A percentile compares a stretch with the other conserved stretches of the same genome.
Evolutionary conservation across 352 stramenopile genomes (phyloP).

Genomic region (Phytophthora idaei): DNA sequence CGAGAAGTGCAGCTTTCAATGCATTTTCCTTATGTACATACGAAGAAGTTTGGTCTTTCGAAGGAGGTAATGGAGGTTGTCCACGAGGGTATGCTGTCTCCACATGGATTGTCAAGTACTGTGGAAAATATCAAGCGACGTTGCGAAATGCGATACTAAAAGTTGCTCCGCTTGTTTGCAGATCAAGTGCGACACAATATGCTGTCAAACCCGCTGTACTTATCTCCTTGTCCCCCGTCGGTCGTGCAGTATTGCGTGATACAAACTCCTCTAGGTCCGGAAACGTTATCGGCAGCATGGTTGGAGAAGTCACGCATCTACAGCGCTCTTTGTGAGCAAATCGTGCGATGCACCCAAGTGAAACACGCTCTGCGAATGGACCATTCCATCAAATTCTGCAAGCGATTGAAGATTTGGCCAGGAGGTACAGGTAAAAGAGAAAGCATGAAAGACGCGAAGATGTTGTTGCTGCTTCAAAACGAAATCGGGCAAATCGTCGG

Average conservation of each 20-base stretch:
- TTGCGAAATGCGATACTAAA: conserved; percentile 13
- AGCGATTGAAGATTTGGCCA: no score
- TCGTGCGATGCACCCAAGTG: no score
- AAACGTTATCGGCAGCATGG: no score
- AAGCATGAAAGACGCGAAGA: no score
- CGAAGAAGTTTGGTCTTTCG: not conserved
- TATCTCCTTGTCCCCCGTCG: not conserved
- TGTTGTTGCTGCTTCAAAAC: conserved; percentile 2
- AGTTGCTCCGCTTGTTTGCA: conserved; percentile 8
- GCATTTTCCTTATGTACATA: not conserved
- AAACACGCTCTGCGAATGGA: no score
- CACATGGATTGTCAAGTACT: conserved; percentile 6
- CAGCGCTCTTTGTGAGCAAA: no score
- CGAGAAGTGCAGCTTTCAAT: not conserved
- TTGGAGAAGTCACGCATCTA: no score
- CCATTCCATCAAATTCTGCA: no score
- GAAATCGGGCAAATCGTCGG: conserved; percentile 14
- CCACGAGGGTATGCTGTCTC: conserved; percentile 7
- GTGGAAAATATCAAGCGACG: conserved; percentile 4
- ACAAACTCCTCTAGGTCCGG: no score
- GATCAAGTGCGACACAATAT: not conserved
- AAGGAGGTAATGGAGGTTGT: conserved; percentile 1
- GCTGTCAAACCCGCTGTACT: not conserved
- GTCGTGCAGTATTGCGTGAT: no score
- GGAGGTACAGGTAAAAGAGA: no score